Evolutionary conservation across 371 early-diverging fungal species (phyloP), one percentile per base, ranked within the genome.

Genomic region (Mortierella sp.): DNA sequence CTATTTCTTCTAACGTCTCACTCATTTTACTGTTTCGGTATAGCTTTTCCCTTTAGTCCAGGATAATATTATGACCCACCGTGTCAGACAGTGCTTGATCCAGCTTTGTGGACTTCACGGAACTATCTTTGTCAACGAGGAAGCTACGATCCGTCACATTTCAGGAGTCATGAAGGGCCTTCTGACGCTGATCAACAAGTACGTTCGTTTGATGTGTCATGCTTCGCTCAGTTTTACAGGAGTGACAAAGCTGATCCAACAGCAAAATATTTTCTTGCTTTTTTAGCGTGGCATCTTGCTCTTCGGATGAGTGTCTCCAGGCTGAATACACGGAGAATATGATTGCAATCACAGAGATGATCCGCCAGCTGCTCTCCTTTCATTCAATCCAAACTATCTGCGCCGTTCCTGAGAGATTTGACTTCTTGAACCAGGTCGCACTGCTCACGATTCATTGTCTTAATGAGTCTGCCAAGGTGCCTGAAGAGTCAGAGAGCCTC

Each of bases 71-170:
- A 67, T 85, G 50, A 79, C 81, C 2, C 87, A 90, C 64, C 84
- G 87, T 19, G 83, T 85, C 37, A 72, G 87, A 49, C 89, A 90
- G 73, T 90, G 91, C 49, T 71, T 93, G 24, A 76, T 87, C 21
- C 90, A 92, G 51, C 80, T 93, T 12, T 89, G 91, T 12, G 91
- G 91, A n/a, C 79, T 92, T 44, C 86, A 84, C 42, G 83, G 87
- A 34, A 83, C 88, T 0, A 87, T 92, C 26, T 91, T 93, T 64
- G 78, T 79, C 3, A 72, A 81, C 53, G 55, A 64, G 0, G 81
- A 81, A 6, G 79, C 80, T 0, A 81, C 80, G 15, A 79, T 71
- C 37, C 63, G 71, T 24, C 86, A 84, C 76, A 83, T 82, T 2
- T 81, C 80, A 5, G 84, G 80, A 34, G 84, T 86, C 78, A 84